These are phyloP conservation scores for Somion occarium DNA, from an alignment of 1,284 basidiomycete species.

Conservation along the genomic window DNA sequence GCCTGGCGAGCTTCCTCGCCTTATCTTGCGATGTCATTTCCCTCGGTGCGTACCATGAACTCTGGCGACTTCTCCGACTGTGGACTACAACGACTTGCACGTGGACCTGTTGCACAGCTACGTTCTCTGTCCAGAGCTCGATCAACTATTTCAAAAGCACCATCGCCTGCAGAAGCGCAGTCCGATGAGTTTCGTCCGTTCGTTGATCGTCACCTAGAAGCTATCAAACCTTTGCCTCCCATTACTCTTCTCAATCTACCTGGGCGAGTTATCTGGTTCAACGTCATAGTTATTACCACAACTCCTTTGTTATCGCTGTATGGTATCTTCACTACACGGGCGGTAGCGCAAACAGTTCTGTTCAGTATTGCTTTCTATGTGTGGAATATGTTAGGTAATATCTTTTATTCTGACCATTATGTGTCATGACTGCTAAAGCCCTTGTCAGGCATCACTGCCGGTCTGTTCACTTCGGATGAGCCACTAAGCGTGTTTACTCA, in stretches of 20 bases:
- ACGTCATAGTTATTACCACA: conserved; percentile 13
- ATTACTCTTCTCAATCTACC: neutral
- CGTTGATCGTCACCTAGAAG: neutral
- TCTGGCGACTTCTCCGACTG: neutral
- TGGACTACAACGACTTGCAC: neutral
- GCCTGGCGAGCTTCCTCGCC: neutral
- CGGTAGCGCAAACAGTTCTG: conserved; percentile 38
- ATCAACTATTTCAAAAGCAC: neutral
- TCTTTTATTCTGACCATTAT: neutral
- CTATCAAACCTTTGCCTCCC: neutral
- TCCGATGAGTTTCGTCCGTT: neutral
- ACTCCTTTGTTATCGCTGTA: conserved; percentile 18
- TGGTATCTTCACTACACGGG: conserved; percentile 12
- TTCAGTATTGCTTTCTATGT: conserved; percentile 52
- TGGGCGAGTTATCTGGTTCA: conserved; percentile 17
- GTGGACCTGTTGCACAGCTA: neutral
- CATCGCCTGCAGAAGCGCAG: neutral
- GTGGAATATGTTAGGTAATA: conserved; percentile 47
- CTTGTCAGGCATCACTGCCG: conserved; percentile 26
- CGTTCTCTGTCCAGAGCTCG: neutral
- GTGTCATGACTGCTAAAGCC: neutral
- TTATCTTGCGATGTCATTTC: neutral
- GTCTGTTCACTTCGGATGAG: conserved; percentile 6
- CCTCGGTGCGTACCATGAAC: neutral
- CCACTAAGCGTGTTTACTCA: neutral